Base-by-base conservation (phyloP, 2,329 filamentous ascomycete genomes). In the Neopestalotiopsis sp. region DNA sequence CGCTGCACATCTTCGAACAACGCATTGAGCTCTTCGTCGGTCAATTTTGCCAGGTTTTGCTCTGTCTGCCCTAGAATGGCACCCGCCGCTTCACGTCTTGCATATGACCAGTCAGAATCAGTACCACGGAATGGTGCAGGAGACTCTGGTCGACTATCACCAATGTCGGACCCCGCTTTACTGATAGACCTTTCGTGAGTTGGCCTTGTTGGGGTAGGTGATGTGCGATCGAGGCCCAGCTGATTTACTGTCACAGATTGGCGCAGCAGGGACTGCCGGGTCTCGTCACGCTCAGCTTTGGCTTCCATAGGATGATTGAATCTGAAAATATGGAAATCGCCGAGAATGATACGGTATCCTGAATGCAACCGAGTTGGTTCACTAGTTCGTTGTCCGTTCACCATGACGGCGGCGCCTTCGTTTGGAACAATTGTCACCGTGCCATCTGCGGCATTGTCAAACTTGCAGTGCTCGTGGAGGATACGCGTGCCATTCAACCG, bases 231-330 rank as follows among this genome's bases (percentile, higher is more conserved):
- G 34, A 96, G 83, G 6, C 80, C 83, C 70, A 92, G 78, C 74
- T 91, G 88, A 73, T 81, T 90, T 40, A 87, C 88, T 5, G 89
- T 90, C 45, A 91, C 83, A 1, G 95, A 97, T 77, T 98, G 95
- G 61, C 95, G 91, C 68, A 99, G 85, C 24, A 97, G 84, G 76
- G 94, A 97, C 77, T 94, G 90, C 71, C 93, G 93, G 74, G 93
- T 90, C 76, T 97, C 94, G 13, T 94, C 95, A 67, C 96, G 87
- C 81, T 99, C 96, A 3, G 95, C 95, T 69, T 94, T 91, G 38
- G 96, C 96, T 82, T 99, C 96, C 85, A 97, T 92, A 0, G 96
- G 96, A 78, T 99, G 95, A 76, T 98, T 99, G 85, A 99, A 99
- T 68, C 96, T 88, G 82, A 99, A 98, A 70, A 99, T 99, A 79